A percentile compares a stretch with the other conserved stretches of the same genome.
Evolutionary conservation across 768 basidiomycete genomes (phyloP).

Genomic region (Termitomyces bulborhizus): DNA sequence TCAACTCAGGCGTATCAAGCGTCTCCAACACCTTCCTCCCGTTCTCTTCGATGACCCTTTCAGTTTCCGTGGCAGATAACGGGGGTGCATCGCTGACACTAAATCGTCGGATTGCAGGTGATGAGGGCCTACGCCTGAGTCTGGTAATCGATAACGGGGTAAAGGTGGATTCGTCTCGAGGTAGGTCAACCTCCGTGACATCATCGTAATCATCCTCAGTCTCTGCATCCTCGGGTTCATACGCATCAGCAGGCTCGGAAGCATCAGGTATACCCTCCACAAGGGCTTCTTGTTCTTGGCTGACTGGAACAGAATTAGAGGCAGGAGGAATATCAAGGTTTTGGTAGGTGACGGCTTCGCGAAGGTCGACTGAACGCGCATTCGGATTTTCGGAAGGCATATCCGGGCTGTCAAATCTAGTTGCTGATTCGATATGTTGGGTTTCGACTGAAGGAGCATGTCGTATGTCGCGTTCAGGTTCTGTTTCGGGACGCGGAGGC

Average conservation of each 20-base stretch:
- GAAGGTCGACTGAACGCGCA: background rate
- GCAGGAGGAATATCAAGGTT: background rate
- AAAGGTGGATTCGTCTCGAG: background rate
- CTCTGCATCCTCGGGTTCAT: background rate
- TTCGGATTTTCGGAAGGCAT: background rate
- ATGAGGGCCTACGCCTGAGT: background rate
- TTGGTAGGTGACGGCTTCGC: background rate
- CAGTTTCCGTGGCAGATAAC: slow-evolving; percentile 10
- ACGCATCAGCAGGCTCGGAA: background rate
- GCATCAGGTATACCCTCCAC: background rate
- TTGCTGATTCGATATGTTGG: background rate
- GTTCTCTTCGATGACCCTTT: slow-evolving; percentile 24
- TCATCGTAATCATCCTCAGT: background rate
- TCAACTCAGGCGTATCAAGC: slow-evolving; percentile 65
- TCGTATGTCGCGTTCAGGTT: background rate
- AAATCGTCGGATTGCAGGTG: background rate
- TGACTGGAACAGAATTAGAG: background rate
- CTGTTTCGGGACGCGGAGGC: background rate
- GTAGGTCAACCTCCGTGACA: background rate
- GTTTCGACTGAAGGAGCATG: background rate
- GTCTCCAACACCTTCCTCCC: slow-evolving; percentile 63
- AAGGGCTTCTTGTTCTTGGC: background rate
- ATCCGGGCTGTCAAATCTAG: background rate
- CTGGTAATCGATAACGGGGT: background rate
- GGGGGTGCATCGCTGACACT: background rate